Evolutionary conservation across 2,329 filamentous ascomycete species (phyloP), one percentile per base, ranked within the genome.

Genomic region (Ceratocystis eucalypticola): DNA sequence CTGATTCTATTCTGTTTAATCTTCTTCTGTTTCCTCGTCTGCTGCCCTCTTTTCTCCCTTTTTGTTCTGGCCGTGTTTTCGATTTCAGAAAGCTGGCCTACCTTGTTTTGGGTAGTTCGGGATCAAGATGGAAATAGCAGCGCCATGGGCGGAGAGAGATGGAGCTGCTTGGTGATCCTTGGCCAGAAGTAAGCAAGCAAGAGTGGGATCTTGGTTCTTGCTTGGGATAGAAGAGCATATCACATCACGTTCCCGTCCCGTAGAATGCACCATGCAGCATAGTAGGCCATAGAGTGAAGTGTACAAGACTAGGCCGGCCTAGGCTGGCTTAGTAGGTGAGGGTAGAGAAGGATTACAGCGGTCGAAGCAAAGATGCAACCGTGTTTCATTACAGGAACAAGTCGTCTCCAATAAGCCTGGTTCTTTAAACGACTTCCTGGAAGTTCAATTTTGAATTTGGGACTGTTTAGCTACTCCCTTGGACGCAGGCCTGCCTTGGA

Each of bases 1-100:
- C 53, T 65, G 25, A 37, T 25, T 65, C 45, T 44, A 28, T 30
- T 48, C 20, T 4, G n/a, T 53, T 65, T 61, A 30, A 61, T 65
- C 33, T 59, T 65, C 33, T 46, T 44, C 59, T 44, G 44, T 48
- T 61, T 37, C 15, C 28, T 48, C 45, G 12, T 48, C 17, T 25
- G 22, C 25, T 15, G 25, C 12, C 37, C 50, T 41, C 28, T 28
- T 63, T 33, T 41, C 17, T 17, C n/a, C 22, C 7, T 48, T 10
- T 8, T 4, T 20, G 45, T 44, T 22, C 41, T 15, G 37, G 37
- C 12, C 20, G 17, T 30, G 22, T 25, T 55, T 55, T 30, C 22
- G 50, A 25, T 12, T 55, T 55, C 22, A 25, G 50, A 20, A 30
- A 12, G 50, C 20, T 25, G 25, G 50, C 25, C 22, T 15, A 25